Evolutionary conservation across 176 grass and related monocot species (phyloP), one percentile per base, ranked within the genome.

Genomic region (Puya raimondii): DNA sequence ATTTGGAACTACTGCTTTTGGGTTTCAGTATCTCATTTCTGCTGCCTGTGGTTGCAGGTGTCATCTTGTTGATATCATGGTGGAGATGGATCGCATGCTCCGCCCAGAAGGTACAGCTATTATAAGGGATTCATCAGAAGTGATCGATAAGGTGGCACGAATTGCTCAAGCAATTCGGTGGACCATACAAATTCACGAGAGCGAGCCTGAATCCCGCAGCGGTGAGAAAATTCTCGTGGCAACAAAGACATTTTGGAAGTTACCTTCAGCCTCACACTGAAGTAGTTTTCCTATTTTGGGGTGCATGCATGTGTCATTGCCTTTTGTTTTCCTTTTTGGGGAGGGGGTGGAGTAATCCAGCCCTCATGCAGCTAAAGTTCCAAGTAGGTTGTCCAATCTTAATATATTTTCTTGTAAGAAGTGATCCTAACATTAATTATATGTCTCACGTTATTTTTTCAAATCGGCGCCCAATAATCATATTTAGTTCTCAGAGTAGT

Each of bases 11-110:
- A 6, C 33, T 42, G 4, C 33, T 42, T 42, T 42, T 42, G 33
- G 33, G 33, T 42, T 42, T 42, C 33, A 42, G 33, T 42, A 6
- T 42, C 33, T 50, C 14, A 10, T 11, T 68, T 7, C 17, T 23
- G 64, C 47, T 50, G 58, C 42, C 61, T 47, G 11, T 56, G 67
- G 48, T 67, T 65, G 33, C 82, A 99, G 94, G 65, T 99, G 94
- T 78, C 84, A 88, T 48, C 72, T 99, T 59, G 79, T 88, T 76
- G 89, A 99, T 92, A 51, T 99, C 12, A 82, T 93, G 80, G 74
- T 93, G 80, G 94, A 99, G 80, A 93, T 99, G 94, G 94, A 99
- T 80, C 87, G 89, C n/a, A 90, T 97, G 56, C 29, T 93, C 27
- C 84, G 89, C 23, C 94, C 89, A 74, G 80, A 90, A 92, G 89